Evolutionary conservation across 495 filamentous ascomycete species (phyloP).

Genomic region (Glonium stellatum): DNA sequence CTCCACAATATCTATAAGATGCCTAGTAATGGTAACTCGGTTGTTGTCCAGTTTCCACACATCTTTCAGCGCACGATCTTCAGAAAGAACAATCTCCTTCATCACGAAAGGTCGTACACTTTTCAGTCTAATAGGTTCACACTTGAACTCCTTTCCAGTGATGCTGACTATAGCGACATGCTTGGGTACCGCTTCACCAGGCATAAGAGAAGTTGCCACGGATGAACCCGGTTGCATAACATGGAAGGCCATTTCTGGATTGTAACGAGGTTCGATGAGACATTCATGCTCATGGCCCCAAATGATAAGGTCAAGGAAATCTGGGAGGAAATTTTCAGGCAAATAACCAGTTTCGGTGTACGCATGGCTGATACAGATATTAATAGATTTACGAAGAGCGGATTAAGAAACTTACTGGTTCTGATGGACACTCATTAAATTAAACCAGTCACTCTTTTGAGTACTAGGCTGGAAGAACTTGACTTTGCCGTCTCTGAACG

Average conservation of each 20-base stretch:
- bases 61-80: slow-evolving; percentile 65
- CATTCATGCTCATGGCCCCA: slow-evolving; percentile 99
- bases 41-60: slow-evolving; percentile 77
- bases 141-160: slow-evolving; percentile 71
- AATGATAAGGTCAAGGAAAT: slow-evolving; percentile 83
- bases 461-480: slow-evolving; percentile 81
- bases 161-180: slow-evolving; percentile 81
- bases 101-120: slow-evolving; percentile 88
- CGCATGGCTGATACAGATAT: slow-evolving; percentile 47
- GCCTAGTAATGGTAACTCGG: slow-evolving; percentile 65
- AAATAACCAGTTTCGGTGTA: slow-evolving; percentile 86
- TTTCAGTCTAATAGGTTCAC: slow-evolving; percentile 77
- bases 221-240: slow-evolving; percentile 98
- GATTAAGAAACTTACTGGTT: slow-evolving; percentile 55
- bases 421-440: slow-evolving; percentile 90
- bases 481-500: slow-evolving; percentile 87
- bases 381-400: not conserved
- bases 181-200: slow-evolving; percentile 87
- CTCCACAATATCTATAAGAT: slow-evolving; percentile 69
- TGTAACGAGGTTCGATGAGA: slow-evolving; percentile 71
- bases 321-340: slow-evolving; percentile 88
- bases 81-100: slow-evolving; percentile 68
- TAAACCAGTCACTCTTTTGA: slow-evolving; percentile 92
- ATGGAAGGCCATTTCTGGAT: slow-evolving; percentile 81
- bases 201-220: slow-evolving; percentile 83